Evolutionary conservation across 805 yeast genomes (phyloP), one percentile per base, ranked within the genome.

Genomic region (Wickerhamomyces xylosicus): DNA sequence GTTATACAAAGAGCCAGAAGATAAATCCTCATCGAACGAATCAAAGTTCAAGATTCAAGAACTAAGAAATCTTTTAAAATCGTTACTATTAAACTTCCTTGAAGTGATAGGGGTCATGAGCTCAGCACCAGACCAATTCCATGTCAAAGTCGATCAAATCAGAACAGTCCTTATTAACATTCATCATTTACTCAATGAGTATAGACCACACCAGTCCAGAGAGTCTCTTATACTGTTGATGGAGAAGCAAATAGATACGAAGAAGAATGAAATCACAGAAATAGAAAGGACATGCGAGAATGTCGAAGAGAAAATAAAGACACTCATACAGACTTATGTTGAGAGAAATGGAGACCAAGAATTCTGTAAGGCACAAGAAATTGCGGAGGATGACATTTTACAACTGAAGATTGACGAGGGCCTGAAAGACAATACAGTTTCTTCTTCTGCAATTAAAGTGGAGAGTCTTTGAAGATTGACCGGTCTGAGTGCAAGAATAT

Each of bases 121-220:
- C 4, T 70, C 78, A 10, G 76, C 83, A 42, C 97, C 98, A 1
- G 70, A 72, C 18, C 64, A 72, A 42, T 75, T 69, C 46, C 70
- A 71, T 2, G 57, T 61, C 5, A 83, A 85, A 50, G 74, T 87
- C 20, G 95, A 87, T 46, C 77, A 85, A 47, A 74, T 92, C 31
- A 74, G 94, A 45, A 70, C 81, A 13, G 77, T 90, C 10, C 63
- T 92, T 38, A 81, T 90, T 54, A 92, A 92, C 54, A 78, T 92
- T 46, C 97, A 92, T 56, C 97, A 92, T 57, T 63, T 92, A 29
- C 63, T 92, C 42, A 92, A 92, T 57, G 87, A 89, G 38, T 92
- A 92, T 59, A 68, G 98, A 44, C 92, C 97, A 3, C 97, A 92
- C 59, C 98, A 92, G 56, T 82, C 95, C 3, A 69, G 97, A 38